Evolutionary conservation across 345 rosid species (phyloP), one percentile per base, ranked within the genome.

Genomic region (Arabis hirsuta): DNA sequence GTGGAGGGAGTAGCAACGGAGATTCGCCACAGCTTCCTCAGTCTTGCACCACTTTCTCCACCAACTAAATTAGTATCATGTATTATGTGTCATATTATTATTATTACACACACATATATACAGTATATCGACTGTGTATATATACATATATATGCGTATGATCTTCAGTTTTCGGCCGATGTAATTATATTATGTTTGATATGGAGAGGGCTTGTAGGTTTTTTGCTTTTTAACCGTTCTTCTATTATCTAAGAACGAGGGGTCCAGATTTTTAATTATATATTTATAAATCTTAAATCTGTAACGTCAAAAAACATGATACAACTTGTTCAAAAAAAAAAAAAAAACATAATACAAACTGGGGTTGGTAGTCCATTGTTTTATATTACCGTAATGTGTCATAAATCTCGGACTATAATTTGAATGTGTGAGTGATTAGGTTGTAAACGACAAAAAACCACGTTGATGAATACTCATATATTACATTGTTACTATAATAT

Each of bases 41-140:
- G 58, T 88, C 95, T 73, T 91, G 97, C 89, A 91, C 96, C 76
- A 93, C 96, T 69, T 89, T 90, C 78, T 86, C 97, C 64, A 84
- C 90, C 36, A 89, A 78, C 73, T 88, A 78, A 60, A 31, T 43
- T 20, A 50, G 54, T 67, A 43, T 16, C 9, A 9, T 14, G 32
- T 36, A 29, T 72, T 39, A 55, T 57, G 26, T 48, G 29, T 57
- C 48, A 36, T 5, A 3, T 50, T 55, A 14, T 26, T 56, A 19
- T 48, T 66, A 59, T 27, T 36, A 67, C 51, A 67, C 14, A 65
- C 31, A 42, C 9, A 24, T 45, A 60, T 34, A 51, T 48, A 51
- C 27, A 64, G 14, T 31, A 63, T 9, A 31, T 63, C 24, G n/a
- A n/a, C 11, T 67, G 12, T 50, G 1, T 59, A 41, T 59, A 24